Evolutionary conservation across 108 stramenopile genomes (phyloP).

Genomic region (Craspedostauros australis): DNA sequence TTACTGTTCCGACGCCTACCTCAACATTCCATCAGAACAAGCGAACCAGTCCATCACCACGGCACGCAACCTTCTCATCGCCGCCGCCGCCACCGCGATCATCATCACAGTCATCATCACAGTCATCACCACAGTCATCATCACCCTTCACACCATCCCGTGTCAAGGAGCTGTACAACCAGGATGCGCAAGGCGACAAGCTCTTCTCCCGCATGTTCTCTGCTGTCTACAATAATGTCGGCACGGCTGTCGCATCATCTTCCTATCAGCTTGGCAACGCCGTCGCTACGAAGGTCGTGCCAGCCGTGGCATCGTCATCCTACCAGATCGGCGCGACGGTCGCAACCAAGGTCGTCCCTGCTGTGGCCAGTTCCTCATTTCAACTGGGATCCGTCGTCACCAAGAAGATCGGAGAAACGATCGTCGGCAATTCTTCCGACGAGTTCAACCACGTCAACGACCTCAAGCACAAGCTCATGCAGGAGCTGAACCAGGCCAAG

Average conservation of each 20-base stretch:
- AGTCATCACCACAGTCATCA: no score
- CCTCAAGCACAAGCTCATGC: slow-evolving; percentile 6
- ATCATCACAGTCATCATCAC: no score
- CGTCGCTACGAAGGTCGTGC: neutral
- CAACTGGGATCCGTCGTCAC: neutral
- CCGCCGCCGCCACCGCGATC: no score
- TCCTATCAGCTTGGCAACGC: neutral
- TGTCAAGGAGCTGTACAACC: neutral
- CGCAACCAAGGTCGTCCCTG: neutral
- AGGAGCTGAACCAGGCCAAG: slow-evolving; percentile 15
- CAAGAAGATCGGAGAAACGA: neutral
- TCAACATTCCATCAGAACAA: no score
- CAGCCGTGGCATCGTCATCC: neutral
- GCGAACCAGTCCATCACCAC: no score
- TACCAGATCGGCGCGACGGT: neutral
- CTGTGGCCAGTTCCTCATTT: neutral
- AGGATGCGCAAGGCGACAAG: no score
- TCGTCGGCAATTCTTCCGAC: neutral
- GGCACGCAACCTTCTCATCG: no score
- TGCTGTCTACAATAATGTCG: no score
- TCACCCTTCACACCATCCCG: neutral
- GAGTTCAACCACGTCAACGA: slow-evolving; percentile 2
- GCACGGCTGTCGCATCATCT: no score
- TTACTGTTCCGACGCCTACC: no score
- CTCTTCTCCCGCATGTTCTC: no score